Conservation (phyloP, 1,284 basidiomycete genomes). For the Spongiforma sp. region DNA sequence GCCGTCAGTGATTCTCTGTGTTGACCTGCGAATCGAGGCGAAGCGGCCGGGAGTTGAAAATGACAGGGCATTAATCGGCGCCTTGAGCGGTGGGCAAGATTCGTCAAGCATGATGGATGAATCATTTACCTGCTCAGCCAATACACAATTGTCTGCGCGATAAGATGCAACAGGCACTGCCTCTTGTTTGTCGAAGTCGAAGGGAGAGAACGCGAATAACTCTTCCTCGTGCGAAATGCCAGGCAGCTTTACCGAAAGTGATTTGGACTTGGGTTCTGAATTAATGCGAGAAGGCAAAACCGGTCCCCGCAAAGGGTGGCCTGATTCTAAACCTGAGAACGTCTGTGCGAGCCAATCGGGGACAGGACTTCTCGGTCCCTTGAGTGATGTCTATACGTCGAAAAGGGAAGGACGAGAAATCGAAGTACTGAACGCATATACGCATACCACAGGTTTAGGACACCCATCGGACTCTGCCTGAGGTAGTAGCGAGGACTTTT, state of each 20-base stretch:
- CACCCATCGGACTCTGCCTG: conserved; percentile 15
- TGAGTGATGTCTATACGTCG: conserved; percentile 20
- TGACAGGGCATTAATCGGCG: conserved; percentile 11
- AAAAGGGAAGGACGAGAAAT: conserved; percentile 20
- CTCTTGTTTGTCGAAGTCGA: conserved; percentile 21
- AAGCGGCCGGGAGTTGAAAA: conserved; percentile 38
- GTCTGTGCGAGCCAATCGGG: conserved; percentile 54
- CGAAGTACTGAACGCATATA: conserved; percentile 37
- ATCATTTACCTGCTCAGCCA: conserved; percentile 4
- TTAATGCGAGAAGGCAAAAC: conserved; percentile 32
- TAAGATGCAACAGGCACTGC: conserved; percentile 6
- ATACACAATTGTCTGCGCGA: neutral
- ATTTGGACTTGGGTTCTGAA: conserved; percentile 1
- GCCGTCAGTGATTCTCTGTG: neutral
- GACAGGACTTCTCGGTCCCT: conserved; percentile 31
- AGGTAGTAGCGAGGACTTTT: conserved; percentile 16
- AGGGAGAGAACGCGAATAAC: conserved; percentile 38
- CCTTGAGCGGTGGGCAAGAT: neutral
- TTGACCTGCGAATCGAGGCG: conserved; percentile 13
- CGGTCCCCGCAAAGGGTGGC: conserved; percentile 52
- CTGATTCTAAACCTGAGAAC: conserved; percentile 44
- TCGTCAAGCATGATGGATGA: conserved; percentile 3
- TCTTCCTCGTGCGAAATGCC: conserved; percentile 20
- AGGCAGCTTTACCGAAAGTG: conserved; percentile 6
- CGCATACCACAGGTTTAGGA: conserved; percentile 31